These are phyloP conservation scores for Candida vartiovaarae DNA, from an alignment of 805 yeast species.

Conservation along the genomic window DNA sequence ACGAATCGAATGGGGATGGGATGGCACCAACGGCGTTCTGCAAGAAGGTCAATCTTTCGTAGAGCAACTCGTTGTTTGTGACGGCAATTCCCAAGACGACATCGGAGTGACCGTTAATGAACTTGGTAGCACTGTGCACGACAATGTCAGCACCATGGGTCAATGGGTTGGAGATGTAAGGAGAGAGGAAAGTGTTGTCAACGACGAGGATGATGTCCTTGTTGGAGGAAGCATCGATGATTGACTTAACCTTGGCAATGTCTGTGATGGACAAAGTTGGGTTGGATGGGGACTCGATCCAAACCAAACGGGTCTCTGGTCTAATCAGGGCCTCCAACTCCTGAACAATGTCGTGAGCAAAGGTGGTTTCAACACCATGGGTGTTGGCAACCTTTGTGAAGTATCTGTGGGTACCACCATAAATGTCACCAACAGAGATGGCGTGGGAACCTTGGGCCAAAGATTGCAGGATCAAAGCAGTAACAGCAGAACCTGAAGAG, in stretches of 20 bases:
- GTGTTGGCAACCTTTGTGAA: constrained; percentile 79
- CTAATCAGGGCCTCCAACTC: constrained; percentile 52
- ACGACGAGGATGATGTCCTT: constrained; percentile 59
- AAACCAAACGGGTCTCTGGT: constrained; percentile 64
- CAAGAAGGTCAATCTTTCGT: constrained; percentile 62
- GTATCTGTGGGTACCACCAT: constrained; percentile 89
- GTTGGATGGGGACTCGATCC: constrained; percentile 88
- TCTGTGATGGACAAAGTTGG: constrained; percentile 80
- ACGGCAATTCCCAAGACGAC: constrained; percentile 83
- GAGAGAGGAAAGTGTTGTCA: constrained; percentile 85
- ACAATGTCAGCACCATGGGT: constrained; percentile 80
- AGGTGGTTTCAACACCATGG: constrained; percentile 65
- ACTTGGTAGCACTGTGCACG: constrained; percentile 84
- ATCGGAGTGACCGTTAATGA: constrained; percentile 88
- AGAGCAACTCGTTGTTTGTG: constrained; percentile 52
- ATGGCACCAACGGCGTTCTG: constrained; percentile 87
- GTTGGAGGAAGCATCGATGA: constrained; percentile 44
- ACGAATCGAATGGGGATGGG: constrained; percentile 85
- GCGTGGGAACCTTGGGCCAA: constrained; percentile 68
- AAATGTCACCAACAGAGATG: constrained; percentile 76
- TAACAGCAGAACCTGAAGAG: constrained; percentile 81
- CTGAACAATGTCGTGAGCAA: constrained; percentile 54
- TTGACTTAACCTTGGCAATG: constrained; percentile 51
- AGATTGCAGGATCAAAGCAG: constrained; percentile 69
- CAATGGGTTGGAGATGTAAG: constrained; percentile 82